Base-by-base conservation (phyloP, 352 stramenopile genomes). In the Paralagenidium karlingii region DNA sequence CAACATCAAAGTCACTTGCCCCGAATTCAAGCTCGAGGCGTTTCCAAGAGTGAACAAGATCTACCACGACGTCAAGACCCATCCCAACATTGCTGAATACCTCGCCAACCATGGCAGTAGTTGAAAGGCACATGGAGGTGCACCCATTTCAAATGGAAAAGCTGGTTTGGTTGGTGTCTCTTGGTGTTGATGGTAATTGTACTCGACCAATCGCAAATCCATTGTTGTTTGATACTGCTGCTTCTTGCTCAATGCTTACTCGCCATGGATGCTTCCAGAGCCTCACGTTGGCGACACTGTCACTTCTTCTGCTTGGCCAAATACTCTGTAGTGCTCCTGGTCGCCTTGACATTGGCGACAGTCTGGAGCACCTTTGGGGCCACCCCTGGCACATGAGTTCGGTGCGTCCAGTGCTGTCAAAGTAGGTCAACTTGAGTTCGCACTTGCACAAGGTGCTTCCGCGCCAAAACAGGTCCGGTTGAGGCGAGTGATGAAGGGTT, bases 341-440 rank as follows among this genome's bases (percentile, higher is more conserved):
- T 49, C 5, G 36, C 31, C 40, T 70, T 63, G 19, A 77, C 37
- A 19, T 15, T 36, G 24, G 46, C 50, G 9, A 76, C 37, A 3
- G 80, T 52, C 6, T 34, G 46, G 15, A 49, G 33, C 0, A 82
- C 50, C 44, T 84, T 74, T 0, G 70, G 51, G 52, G 60, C 79
- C 36, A 39, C 15, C 68, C 13, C 7, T 80, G 57, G 20, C 69
- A 59, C 34, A 55, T 50, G 34, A 80, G 40, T 50, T 81, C 64
- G 12, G 43, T 64, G 24, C 64, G 61, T 31, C 60, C 67, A 16
- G 55, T 18, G 29, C 52, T 34, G 36, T 60, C 36, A 44, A 80
- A 80, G 60, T 79, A 79, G 12, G 48, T 63, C 21, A 78, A 37
- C 49, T 71, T 70, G n/a, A n/a, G 37, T 42, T 48, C 15, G 24